These are phyloP conservation scores for Wallacemonas collosoma DNA, from an alignment of 208 protist genomes.

Conservation along the genomic window DNA sequence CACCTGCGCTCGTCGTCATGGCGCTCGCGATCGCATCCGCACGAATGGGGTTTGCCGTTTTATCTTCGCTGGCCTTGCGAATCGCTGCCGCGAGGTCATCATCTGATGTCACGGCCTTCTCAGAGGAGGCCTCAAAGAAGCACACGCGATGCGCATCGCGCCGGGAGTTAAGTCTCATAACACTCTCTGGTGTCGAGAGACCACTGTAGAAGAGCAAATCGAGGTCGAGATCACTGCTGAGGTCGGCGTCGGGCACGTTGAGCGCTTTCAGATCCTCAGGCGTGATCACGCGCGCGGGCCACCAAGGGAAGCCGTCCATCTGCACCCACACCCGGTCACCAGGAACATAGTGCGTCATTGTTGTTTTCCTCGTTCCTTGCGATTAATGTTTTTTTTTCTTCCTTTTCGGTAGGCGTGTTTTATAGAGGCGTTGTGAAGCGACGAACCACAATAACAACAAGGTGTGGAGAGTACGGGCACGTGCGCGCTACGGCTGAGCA, in stretches of 20 bases:
- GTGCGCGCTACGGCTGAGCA: too few species aligned
- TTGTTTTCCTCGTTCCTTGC: conserved; percentile 19
- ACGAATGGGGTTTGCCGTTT: conserved; percentile 73
- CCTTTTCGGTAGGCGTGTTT: neutral
- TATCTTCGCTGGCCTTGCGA: conserved; percentile 46
- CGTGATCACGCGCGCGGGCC: conserved; percentile 74
- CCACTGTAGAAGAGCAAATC: conserved; percentile 75
- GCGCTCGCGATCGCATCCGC: conserved; percentile 20
- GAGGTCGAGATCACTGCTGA: conserved; percentile 35
- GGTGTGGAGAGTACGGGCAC: too few species aligned
- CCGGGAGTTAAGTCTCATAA: conserved; percentile 52
- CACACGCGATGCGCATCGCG: conserved; percentile 49
- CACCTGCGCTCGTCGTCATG: conserved; percentile 5
- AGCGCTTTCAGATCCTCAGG: conserved; percentile 35
- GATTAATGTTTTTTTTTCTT: conserved; percentile 2
- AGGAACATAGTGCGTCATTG: conserved; percentile 41
- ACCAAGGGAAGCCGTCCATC: conserved; percentile 81
- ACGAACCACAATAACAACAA: too few species aligned
- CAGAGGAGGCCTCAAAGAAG: conserved; percentile 84
- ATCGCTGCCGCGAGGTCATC: conserved; percentile 66
- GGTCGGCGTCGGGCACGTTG: neutral
- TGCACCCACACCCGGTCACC: conserved; percentile 87
- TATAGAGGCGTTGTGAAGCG: neutral
- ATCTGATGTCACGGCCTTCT: conserved; percentile 82
- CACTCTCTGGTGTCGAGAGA: conserved; percentile 40